Percentiles rank a stretch among this genome's conserved stretches.
These are phyloP conservation scores for Periglandula ipomoeae DNA, from an alignment of 2,329 filamentous ascomycete genomes.

Conservation along the genomic window DNA sequence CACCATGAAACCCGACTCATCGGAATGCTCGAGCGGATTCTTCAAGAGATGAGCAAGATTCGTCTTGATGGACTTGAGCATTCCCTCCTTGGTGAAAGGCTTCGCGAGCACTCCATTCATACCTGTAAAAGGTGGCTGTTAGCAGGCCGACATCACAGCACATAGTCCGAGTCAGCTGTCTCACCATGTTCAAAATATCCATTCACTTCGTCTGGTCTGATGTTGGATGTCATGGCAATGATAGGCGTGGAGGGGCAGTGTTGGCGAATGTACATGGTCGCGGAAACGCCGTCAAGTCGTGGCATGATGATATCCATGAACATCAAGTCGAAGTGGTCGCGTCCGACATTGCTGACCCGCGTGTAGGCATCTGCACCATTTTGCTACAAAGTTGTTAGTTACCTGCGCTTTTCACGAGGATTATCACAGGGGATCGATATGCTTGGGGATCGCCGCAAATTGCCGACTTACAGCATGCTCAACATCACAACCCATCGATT, in stretches of 20 bases:
- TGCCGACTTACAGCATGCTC: conserved; percentile 49
- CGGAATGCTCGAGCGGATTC: conserved; percentile 40
- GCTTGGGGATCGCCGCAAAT: too few relatives aligned
- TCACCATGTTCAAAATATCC: conserved; percentile 95
- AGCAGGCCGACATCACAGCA: background rate
- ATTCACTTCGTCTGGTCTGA: conserved; percentile 89
- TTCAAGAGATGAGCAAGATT: conserved; percentile 80
- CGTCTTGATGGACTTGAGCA: conserved; percentile 78
- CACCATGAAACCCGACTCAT: conserved; percentile 24
- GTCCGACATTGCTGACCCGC: conserved; percentile 53
- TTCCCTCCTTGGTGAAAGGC: conserved; percentile 84
- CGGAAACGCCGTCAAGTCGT: conserved; percentile 86
- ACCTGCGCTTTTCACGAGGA: background rate
- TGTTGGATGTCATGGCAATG: conserved; percentile 98
- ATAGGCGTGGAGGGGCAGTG: conserved; percentile 77
- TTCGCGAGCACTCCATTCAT: conserved; percentile 98
- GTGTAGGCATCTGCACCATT: conserved; percentile 90
- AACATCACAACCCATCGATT: conserved; percentile 57
- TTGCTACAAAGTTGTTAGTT: conserved; percentile 17
- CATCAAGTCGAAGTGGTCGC: conserved; percentile 54
- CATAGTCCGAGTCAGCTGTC: too few relatives aligned
- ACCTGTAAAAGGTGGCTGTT: conserved; percentile 40
- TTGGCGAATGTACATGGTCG: conserved; percentile 85
- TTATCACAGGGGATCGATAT: too few relatives aligned
- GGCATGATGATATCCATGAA: conserved; percentile 98